Evolutionary conservation across 441 rosid genomes (phyloP), one percentile per base, ranked within the genome.

Genomic region (Arabidopsis lyrata): DNA sequence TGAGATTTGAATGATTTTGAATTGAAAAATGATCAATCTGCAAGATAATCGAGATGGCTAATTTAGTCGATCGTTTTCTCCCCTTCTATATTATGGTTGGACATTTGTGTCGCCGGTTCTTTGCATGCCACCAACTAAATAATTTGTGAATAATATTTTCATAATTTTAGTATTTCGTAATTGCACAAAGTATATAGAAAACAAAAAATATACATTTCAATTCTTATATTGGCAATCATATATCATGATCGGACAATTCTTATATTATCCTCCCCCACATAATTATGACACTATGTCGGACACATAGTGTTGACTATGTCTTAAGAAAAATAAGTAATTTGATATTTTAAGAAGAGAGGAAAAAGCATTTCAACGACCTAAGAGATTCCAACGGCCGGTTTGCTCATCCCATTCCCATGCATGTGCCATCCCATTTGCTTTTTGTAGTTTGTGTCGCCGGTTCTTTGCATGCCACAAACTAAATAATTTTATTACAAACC

Each of bases 341-440:
- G 5, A 50, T 72, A 0, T 63, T 13, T 16, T 41, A 11, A 15
- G 15, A 54, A 41, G 47, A 13, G 32, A 60, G 29, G 45, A 34
- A 60, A 62, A 63, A 56, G 27, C 5, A 8, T 63, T 75, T n/a
- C 61, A 70, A 76, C 75, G 75, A 76, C 79, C 71, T 47, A 41
- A 61, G 16, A 55, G 6, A 69, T 69, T 69, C 75, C 79, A 76
- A 76, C 79, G 66, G 75, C 58, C 64, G 74, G 15, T 62, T 61
- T 66, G 62, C 11, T 59, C 42, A 41, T 61, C 67, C 62, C 68
- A 63, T 75, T 54, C 64, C 59, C 50, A 62, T 50, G 69, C 69
- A 75, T 75, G 75, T 75, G 79, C 44, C 63, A 8, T 68, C 71
- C 68, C 59, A 63, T 66, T 69, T 68, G 38, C 54, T 52, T 47